Evolutionary conservation across 345 rosid genomes (phyloP).

Genomic region (Salix viminalis): DNA sequence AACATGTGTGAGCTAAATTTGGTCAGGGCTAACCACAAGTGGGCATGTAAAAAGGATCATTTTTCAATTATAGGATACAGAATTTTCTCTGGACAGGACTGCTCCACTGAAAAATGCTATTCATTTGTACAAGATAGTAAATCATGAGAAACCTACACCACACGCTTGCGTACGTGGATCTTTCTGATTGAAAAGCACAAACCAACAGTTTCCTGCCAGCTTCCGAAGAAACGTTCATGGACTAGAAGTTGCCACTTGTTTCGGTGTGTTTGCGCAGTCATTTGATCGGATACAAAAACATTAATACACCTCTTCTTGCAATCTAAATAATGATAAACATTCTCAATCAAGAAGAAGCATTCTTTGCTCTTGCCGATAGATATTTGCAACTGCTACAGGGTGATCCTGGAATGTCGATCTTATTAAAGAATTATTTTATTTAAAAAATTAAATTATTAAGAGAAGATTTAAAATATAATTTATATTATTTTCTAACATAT

Average conservation of each 20-base stretch:
- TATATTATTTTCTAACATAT: no score
- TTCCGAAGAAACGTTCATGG: neutral
- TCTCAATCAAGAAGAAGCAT: neutral
- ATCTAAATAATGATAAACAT: neutral
- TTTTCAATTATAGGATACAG: neutral
- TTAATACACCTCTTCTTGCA: neutral
- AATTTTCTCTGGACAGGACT: neutral
- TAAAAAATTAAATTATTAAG: no score
- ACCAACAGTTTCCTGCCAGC: neutral
- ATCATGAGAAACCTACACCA: neutral
- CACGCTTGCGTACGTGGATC: neutral
- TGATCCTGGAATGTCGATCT: no score
- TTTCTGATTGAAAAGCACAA: neutral
- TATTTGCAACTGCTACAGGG: neutral
- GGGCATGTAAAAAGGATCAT: neutral
- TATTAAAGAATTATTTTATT: no score
- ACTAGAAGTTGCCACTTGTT: no score
- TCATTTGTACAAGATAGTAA: neutral
- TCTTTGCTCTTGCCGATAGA: neutral
- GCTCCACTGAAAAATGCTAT: neutral
- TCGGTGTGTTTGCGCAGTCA: no score
- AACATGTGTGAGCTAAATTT: neutral
- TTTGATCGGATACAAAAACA: neutral
- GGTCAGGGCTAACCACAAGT: neutral
- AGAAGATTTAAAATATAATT: no score